Evolutionary conservation across 202 grass and related monocot species (phyloP), one percentile per base, ranked within the genome.

Genomic region (Carex arenaria): DNA sequence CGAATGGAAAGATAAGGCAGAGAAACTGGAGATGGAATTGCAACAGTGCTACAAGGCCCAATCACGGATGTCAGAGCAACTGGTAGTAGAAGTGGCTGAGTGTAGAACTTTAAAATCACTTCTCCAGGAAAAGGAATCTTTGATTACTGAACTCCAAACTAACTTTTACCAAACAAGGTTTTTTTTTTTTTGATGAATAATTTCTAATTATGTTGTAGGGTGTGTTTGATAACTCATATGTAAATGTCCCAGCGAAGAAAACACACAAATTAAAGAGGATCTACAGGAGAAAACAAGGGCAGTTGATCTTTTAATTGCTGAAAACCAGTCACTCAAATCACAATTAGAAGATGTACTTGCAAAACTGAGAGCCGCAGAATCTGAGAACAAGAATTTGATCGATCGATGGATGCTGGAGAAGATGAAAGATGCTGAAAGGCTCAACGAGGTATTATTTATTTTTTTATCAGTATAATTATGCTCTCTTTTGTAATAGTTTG

Each of bases 1-100:
- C 72, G 91, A 96, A 68, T 99, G 93, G 93, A 99, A 99, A 83
- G 96, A 99, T 26, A 99, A 96, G 61, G 93, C 93, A 82, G 96
- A 99, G 81, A 90, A 90, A 15, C 79, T 89, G 18, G 91, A 99
- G 51, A n/a, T 96, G 67, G 93, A 96, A 89, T 73, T 99, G 79
- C 91, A 99, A 52, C 93, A 99, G 42, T 94, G 88, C 85, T 92
- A 95, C 53, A 99, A 92, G 62, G 96, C 93, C 19, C 93, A 99
- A 51, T 90, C 86, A 22, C 85, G 88, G 8, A 56, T 95, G 57
- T 93, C 93, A 0, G 93, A 90, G 49, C 93, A 99, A 66, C 89
- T 99, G 23, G 88, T 93, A 57, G 83, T 88, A 1, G 86, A 86
- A 83, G 88, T 95, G 76, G 83, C 87, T 22, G 96, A 99, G 87